Evolutionary conservation across 2,329 filamentous ascomycete species (phyloP), one percentile per base, ranked within the genome.

Genomic region (Aspergillus transmontanensis): DNA sequence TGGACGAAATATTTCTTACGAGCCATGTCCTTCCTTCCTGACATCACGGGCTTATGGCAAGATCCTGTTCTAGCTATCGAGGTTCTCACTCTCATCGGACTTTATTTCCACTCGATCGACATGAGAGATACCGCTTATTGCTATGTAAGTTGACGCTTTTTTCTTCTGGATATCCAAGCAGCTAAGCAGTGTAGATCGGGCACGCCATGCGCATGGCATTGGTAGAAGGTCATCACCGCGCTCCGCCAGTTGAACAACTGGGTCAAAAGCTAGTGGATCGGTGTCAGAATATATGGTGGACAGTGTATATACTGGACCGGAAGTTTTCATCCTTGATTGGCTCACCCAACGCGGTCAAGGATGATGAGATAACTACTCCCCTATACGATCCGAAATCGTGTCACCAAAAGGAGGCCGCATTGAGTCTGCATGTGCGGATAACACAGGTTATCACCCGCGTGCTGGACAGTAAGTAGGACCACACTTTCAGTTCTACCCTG

Each of bases 261-360:
- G 81, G 82, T 0, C 78, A 82, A 4, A 66, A 72, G 0, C 70
- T 79, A 3, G 82, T 84, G 0, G 79, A 86, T 59, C 74, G 85
- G 54, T 83, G 80, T 48, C 81, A 82, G 6, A 81, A 81, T 59
- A 78, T 84, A 14, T 87, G 84, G 83, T 86, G 84, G 84, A 86
- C 84, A 0, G 79, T 85, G 0, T 86, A 85, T 51, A 79, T 86
- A 3, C 69, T 86, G 0, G 84, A 86, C 59, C 78, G 84, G 1
- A 81, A 86, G 66, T 85, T 86, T 76, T 83, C 83, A 1, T 83
- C 83, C 0, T 67, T 86, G 2, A 84, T 86, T 78, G 85, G 85
- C 0, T 68, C 85, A 0, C 84, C 85, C 0, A 80, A 82, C 45
- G 81, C 82, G 0, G 75, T 86, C 1, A 77, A 78, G 39, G 83